Base-by-base conservation (phyloP, 192 early-diverging fungal species). In the Linnemannia hyalina region DNA sequence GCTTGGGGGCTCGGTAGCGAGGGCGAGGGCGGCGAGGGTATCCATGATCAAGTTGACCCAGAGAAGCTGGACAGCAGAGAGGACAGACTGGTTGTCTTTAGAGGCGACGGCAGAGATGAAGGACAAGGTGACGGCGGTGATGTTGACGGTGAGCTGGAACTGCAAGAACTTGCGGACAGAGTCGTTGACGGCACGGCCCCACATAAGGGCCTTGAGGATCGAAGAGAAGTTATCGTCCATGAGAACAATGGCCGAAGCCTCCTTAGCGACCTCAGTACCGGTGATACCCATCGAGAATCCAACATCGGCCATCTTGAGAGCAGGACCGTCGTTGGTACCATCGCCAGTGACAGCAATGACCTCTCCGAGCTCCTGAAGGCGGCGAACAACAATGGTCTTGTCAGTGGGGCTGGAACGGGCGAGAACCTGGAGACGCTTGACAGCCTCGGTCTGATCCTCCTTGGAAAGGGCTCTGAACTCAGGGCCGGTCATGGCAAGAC, bases 1-100 rank as follows among this genome's bases (percentile, higher is more conserved):
- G 22, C 95, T 96, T 29, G 98, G 96, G 38, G 94, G 94, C 73
- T 99, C 98, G 4, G 96, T 97, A 22, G 97, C 97, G 38, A 99
- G 91, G n/a, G 96, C 97, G 52, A 98, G 90, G 23, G 97, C 97
- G 29, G 97, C 97, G 60, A 98, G 91, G 1, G 97, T 96, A 88
- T 97, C 96, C 96, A 97, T 97, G 82, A 98, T 97, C 90, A 99
- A 89, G 89, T 98, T 99, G 46, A 99, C 94, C 96, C 97, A 99
- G 65, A 99, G 92, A 80, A 99, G 89, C 88, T 99, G 98, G 47
- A 98, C 95, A 10, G 97, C 96, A 35, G 94, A 96, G 68, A 99
- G 91, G 35, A 96, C 93, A 13, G 95, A 95, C 74, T 94, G 90
- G 77, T 93, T 92, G 8, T 89, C 90, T 22, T 93, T 89, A 68